These are phyloP conservation scores for Zygosaccharomyces kombuchaensis DNA, from an alignment of 805 yeast genomes.

Conservation along the genomic window DNA sequence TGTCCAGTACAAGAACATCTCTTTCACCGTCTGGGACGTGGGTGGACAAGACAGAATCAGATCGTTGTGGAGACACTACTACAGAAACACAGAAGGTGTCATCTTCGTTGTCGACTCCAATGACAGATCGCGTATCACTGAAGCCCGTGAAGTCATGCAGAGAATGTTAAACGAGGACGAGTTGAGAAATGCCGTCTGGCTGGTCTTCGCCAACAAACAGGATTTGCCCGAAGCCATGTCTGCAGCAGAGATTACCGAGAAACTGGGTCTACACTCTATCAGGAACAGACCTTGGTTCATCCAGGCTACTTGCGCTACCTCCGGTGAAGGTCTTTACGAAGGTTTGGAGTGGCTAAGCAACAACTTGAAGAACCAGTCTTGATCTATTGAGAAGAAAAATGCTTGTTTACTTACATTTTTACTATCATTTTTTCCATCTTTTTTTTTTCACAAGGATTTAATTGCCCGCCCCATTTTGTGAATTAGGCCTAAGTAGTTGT, in stretches of 20 bases:
- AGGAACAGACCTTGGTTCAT: slow-evolving; percentile 99
- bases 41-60: slow-evolving; percentile 99
- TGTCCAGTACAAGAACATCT: slow-evolving; percentile 93
- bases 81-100: slow-evolving; percentile 98
- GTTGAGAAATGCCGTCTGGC: slow-evolving; percentile 90
- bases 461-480: slow-evolving; percentile 7
- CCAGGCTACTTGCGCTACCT: slow-evolving; percentile 98
- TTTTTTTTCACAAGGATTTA: slow-evolving; percentile 1
- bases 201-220: slow-evolving; percentile 97
- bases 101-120: slow-evolving; percentile 96
- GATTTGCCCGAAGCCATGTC: slow-evolving; percentile 99
- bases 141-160: slow-evolving; percentile 97
- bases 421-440: neutral
- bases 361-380: slow-evolving; percentile 71
- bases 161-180: slow-evolving; percentile 98
- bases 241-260: slow-evolving; percentile 97
- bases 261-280: slow-evolving; percentile 92
- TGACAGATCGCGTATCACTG: slow-evolving; percentile 96
- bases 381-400: slow-evolving; percentile 8
- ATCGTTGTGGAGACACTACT: slow-evolving; percentile 98
- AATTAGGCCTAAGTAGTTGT: slow-evolving; percentile 8
- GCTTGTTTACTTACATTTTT: neutral
- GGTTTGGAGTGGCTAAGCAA: slow-evolving; percentile 96
- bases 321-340: slow-evolving; percentile 97
- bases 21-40: slow-evolving; percentile 98